Conservation (phyloP, 2,329 filamentous ascomycete species). For the Tympanopsis confertula region DNA sequence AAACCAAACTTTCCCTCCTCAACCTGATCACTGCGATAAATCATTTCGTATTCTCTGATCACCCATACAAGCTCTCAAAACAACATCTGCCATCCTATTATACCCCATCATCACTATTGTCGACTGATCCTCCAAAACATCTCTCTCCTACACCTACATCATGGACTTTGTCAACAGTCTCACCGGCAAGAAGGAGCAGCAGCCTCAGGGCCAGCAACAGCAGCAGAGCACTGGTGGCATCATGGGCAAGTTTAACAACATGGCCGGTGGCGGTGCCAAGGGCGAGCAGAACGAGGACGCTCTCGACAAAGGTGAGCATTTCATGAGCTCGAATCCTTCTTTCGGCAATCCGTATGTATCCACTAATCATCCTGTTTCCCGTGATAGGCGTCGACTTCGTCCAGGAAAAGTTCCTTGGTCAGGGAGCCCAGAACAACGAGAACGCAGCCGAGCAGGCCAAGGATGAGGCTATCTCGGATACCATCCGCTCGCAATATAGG, state of each 20-base stretch:
- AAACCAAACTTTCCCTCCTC: too few relatives aligned
- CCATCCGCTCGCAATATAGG: conserved; percentile 63
- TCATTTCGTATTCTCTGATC: too few relatives aligned
- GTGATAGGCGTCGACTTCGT: conserved; percentile 60
- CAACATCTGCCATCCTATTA: too few relatives aligned
- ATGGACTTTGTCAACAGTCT: conserved; percentile 47
- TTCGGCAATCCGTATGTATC: neutral
- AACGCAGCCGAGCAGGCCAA: conserved; percentile 69
- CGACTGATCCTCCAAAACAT: too few relatives aligned
- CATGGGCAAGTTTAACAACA: conserved; percentile 58
- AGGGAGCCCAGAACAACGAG: conserved; percentile 63
- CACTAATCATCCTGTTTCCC: neutral
- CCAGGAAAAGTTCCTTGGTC: conserved; percentile 63
- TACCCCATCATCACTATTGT: too few relatives aligned
- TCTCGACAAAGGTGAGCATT: conserved; percentile 62
- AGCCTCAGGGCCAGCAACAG: conserved; percentile 12
- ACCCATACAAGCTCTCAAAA: too few relatives aligned
- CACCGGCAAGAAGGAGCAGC: conserved; percentile 24
- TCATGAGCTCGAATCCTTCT: neutral
- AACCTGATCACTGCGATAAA: too few relatives aligned
- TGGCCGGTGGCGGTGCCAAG: conserved; percentile 61
- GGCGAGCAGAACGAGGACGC: conserved; percentile 73
- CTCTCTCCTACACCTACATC: conserved; percentile 5
- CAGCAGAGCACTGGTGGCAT: conserved; percentile 35
- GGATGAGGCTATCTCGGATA: conserved; percentile 68